Percentiles rank a stretch among this genome's conserved stretches.
Evolutionary conservation across 1,284 basidiomycete genomes (phyloP).

Genomic region (Apiotrichum sp.): DNA sequence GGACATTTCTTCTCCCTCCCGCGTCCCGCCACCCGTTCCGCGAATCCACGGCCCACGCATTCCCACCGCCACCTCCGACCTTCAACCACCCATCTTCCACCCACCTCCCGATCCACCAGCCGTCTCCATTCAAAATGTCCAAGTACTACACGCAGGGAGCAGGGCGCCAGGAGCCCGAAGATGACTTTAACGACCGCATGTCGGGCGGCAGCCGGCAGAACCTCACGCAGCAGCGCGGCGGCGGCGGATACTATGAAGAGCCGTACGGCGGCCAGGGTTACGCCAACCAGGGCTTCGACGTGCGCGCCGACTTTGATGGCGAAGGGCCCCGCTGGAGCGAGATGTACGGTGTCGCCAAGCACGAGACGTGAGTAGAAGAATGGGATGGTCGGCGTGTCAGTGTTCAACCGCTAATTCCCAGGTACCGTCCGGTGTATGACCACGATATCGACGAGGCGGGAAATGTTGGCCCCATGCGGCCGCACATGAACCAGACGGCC

Average conservation of each 20-base stretch:
- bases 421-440: conserved; percentile 28
- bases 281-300: conserved; percentile 60
- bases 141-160: conserved; percentile 14
- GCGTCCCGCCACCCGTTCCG: too few species aligned
- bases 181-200: conserved; percentile 6
- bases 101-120: background rate
- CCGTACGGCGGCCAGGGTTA: background rate
- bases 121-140: conserved; percentile 7
- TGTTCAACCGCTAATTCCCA: conserved; percentile 3
- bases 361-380: conserved; percentile 33
- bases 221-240: background rate
- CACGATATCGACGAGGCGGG: conserved; percentile 21
- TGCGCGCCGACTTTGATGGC: conserved; percentile 88
- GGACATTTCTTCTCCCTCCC: too few species aligned
- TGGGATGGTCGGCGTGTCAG: too few species aligned
- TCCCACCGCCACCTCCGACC: background rate
- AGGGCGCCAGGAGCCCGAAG: conserved; percentile 2
- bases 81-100: too few species aligned
- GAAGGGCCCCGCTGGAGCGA: conserved; percentile 64
- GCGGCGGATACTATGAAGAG: conserved; percentile 22
- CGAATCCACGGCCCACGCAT: background rate
- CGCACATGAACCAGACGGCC: background rate
- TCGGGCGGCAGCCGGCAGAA: background rate
- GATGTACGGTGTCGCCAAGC: conserved; percentile 52
- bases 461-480: background rate